Conservation (phyloP, 495 filamentous ascomycete species). For the Annulohypoxylon nitens region DNA sequence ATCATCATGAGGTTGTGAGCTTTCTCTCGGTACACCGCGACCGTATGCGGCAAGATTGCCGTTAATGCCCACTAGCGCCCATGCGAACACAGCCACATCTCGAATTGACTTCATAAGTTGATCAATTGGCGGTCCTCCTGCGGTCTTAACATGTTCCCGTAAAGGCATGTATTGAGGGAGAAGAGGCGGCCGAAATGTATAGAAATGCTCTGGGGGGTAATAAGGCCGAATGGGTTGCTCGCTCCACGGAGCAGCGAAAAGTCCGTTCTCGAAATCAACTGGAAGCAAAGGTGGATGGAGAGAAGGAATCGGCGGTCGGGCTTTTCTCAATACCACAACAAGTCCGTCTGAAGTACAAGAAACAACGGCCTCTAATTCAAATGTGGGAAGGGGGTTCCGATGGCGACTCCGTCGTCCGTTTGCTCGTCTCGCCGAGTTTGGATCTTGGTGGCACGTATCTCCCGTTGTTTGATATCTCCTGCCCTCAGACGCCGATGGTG, state of each 20-base stretch:
- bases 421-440: conserved; percentile 24
- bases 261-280: conserved; percentile 71
- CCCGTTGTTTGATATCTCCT: conserved; percentile 12
- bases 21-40: conserved; percentile 70
- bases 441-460: conserved; percentile 26
- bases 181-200: conserved; percentile 58
- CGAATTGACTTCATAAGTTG: conserved; percentile 85
- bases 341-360: conserved; percentile 92
- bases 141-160: conserved; percentile 58
- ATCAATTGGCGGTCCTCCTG: conserved; percentile 66
- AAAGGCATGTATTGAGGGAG: conserved; percentile 61
- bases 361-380: conserved; percentile 88
- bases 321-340: conserved; percentile 84
- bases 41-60: conserved; percentile 75
- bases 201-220: conserved; percentile 58
- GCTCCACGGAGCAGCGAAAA: conserved; percentile 85
- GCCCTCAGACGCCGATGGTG: conserved; percentile 5
- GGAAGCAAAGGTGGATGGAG: conserved; percentile 62
- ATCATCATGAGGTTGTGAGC: conserved; percentile 68
- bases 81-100: conserved; percentile 86
- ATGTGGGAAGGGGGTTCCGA: conserved; percentile 50
- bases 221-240: conserved; percentile 66
- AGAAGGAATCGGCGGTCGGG: conserved; percentile 75
- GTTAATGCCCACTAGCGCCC: conserved; percentile 86
- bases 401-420: conserved; percentile 24